Conservation (phyloP, 352 stramenopile genomes). For the Phytophthora crassamura region DNA sequence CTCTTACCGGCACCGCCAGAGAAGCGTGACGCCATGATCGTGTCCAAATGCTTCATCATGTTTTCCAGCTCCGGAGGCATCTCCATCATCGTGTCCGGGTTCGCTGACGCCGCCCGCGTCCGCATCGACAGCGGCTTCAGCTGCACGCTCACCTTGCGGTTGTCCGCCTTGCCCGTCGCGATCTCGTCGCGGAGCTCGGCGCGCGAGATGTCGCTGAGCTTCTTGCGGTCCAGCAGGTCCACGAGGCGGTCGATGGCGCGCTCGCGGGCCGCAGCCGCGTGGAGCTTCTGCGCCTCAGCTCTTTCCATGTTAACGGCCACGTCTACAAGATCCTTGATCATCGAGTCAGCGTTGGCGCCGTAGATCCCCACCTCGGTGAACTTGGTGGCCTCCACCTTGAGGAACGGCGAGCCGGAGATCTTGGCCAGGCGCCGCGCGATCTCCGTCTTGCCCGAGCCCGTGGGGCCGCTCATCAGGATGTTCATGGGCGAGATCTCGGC, state of each 20-base stretch:
- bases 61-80: conserved; percentile 82
- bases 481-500: conserved; percentile 98
- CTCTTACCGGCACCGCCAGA: conserved; percentile 14
- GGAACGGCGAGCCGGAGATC: conserved; percentile 97
- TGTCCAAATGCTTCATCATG: conserved; percentile 83
- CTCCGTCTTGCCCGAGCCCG: conserved; percentile 98
- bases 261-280: conserved; percentile 84
- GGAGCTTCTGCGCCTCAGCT: conserved; percentile 75
- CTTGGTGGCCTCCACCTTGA: conserved; percentile 99
- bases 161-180: conserved; percentile 54
- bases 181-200: conserved; percentile 70
- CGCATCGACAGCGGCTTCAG: conserved; percentile 57
- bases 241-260: conserved; percentile 94
- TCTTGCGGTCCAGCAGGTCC: conserved; percentile 58
- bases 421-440: conserved; percentile 98
- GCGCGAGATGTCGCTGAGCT: conserved; percentile 51
- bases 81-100: conserved; percentile 82
- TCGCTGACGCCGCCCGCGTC: conserved; percentile 22
- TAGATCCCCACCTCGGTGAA: conserved; percentile 99
- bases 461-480: conserved; percentile 99
- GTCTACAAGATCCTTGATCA: conserved; percentile 98
- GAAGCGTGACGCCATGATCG: conserved; percentile 64
- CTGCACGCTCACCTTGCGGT: conserved; percentile 58
- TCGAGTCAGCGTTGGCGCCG: conserved; percentile 98
- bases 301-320: conserved; percentile 93